Base-by-base conservation (phyloP, 1,139 yeast genomes). In the Torulaspora pretoriensis region DNA sequence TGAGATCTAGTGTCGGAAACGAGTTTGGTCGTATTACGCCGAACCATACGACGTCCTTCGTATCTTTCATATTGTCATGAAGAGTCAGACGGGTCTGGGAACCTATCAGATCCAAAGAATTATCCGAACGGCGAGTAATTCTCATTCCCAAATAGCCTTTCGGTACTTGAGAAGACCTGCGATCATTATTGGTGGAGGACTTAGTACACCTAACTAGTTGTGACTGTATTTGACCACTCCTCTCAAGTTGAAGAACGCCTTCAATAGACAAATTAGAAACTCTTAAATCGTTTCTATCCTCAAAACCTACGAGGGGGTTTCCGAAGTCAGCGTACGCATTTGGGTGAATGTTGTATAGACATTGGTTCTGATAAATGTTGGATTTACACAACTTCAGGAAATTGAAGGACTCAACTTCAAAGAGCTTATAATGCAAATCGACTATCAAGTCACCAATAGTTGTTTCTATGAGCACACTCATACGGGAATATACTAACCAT, bases 401-500 rank as follows among this genome's bases (percentile, higher is more conserved):
- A 53, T 77, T 77, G 42, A 61, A 61, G 35, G 74, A 64, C 34
- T 72, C 71, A 22, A 54, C 53, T 1, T 74, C 75, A 3, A 72
- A 68, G 2, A 61, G 56, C 8, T 71, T 61, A 4, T 55, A 49
- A 36, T 63, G 57, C 23, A 81, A 58, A 54, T 81, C 88, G n/a
- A 81, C 60, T 9, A 78, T 82, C 12, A 81, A 40, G 51, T 70
- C 73, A 7, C 78, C 83, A 30, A 58, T 61, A 2, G 79, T 73
- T 0, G 85, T 80, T 54, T 80, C 85, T 9, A 80, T 43, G 28
- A 80, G 55, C 3, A 80, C 80, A 55, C 84, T 78, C 84, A 80
- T 80, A 7, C 13, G 8, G 17, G 4, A 8, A 16, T 10, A 10
- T n/a, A 29, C n/a, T 29, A 5, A 4, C 3, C 22, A 19, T 19